Conservation (phyloP, 2,329 filamentous ascomycete genomes). For the Trichoderma sp. region DNA sequence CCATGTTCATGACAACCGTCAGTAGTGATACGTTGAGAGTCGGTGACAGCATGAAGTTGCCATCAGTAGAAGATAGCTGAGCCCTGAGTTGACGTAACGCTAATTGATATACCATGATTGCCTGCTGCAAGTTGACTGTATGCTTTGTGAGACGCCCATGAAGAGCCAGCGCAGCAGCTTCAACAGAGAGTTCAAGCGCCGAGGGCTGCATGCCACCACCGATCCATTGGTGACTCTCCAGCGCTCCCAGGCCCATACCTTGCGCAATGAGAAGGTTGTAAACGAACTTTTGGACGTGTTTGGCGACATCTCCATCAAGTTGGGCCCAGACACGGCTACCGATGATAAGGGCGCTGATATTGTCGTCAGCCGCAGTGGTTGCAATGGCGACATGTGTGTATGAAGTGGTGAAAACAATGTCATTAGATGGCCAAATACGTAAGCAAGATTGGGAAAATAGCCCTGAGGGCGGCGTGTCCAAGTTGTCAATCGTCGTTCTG, state of each 20-base stretch:
- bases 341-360: not conserved
- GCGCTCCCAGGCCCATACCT: not conserved
- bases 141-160: not conserved
- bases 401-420: not conserved
- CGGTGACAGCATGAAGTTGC: not conserved
- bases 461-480: not conserved
- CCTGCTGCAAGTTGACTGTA: not conserved
- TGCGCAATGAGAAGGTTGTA: not conserved
- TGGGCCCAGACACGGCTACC: not conserved
- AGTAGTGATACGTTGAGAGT: not conserved
- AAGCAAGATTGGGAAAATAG: not conserved
- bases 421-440: not conserved
- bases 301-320: not conserved
- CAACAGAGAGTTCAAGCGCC: not conserved
- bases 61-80: not conserved
- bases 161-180: not conserved
- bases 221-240: not conserved
- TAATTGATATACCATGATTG: not conserved
- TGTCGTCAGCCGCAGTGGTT: not conserved
- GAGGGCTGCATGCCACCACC: not conserved
- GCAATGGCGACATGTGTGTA: not conserved
- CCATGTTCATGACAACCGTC: not conserved
- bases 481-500: not conserved
- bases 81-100: not conserved
- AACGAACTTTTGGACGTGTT: not conserved